Evolutionary conservation across 2,329 filamentous ascomycete species (phyloP), one percentile per base, ranked within the genome.

Genomic region (Aureobasidium namibiae): DNA sequence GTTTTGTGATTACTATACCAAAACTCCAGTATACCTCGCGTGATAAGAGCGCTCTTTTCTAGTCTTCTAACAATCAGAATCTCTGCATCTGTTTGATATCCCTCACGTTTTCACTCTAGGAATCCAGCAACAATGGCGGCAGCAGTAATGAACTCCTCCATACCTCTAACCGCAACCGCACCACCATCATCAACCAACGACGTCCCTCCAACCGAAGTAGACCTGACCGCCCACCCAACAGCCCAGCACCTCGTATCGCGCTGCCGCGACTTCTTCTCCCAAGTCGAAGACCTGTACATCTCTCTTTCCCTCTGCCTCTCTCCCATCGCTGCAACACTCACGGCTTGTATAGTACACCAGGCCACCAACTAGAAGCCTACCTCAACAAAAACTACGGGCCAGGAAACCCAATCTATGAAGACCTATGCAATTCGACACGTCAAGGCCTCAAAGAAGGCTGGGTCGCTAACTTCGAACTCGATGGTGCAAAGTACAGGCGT

Each of bases 401-500:
- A 1, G 67, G 68, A 1, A 68, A 64, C 14, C 50, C 65, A 5
- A 62, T 68, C 18, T 70, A 70, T 52, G 67, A 68, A 16, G 67
- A 70, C 14, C 61, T 71, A 2, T 69, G 68, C 39, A 44, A 54
- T 0, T 56, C 67, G 4, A 69, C 65, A 6, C 63, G 62, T 4
- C 60, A 66, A 60, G 68, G 69, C 1, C 54, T 71, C 1, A 45
- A 66, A 14, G 68, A 71, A 62, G 69, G 69, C 26, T 71, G 68
- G 68, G 65, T 67, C 7, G 69, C 69, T n/a, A 69, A 67, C 24
- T 65, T 67, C 33, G 64, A 67, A n/a, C 63, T 70, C 36, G 63
- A 67, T 18, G 78, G 78, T 1, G 70, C 69, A 10, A 75, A 73
- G 62, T 82, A 81, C 62, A 75, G 72, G 21, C 69, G 72, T 11